These are phyloP conservation scores for Areca catechu DNA, from an alignment of 176 grass and related monocot genomes.

Conservation along the genomic window DNA sequence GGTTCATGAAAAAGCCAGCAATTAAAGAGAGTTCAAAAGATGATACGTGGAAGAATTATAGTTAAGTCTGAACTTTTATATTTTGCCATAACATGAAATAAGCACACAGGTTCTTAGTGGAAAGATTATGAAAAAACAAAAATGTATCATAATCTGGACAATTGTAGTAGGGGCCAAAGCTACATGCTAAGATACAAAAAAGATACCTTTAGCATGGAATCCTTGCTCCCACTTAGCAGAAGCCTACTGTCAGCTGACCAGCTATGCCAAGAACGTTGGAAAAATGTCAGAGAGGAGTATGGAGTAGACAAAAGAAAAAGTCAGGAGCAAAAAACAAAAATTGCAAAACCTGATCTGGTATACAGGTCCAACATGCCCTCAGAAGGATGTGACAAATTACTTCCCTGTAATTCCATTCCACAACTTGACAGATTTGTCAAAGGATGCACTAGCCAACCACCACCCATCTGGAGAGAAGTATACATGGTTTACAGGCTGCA, in stretches of 20 bases:
- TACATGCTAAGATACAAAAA: not conserved
- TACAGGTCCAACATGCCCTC: slow-evolving; percentile 87
- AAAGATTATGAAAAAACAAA: too few species aligned
- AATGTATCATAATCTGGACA: too few species aligned
- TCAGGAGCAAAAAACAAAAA: not conserved
- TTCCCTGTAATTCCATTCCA: slow-evolving; percentile 96
- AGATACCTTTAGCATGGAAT: slow-evolving; percentile 83
- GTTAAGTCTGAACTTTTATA: too few species aligned
- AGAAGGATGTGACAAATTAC: slow-evolving; percentile 65
- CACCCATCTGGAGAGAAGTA: slow-evolving; percentile 98
- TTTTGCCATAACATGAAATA: too few species aligned
- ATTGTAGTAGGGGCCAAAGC: too few species aligned
- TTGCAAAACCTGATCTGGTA: slow-evolving; percentile 76
- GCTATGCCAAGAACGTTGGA: slow-evolving; percentile 18
- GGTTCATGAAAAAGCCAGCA: too few species aligned
- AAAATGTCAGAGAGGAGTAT: not conserved
- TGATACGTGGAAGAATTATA: too few species aligned
- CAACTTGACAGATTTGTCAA: slow-evolving; percentile 94
- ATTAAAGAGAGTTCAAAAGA: too few species aligned
- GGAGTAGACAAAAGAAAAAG: not conserved
- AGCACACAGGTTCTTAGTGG: too few species aligned
- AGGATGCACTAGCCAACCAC: slow-evolving; percentile 95
- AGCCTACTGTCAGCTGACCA: slow-evolving; percentile 98
- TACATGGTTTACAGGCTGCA: slow-evolving; percentile 92
- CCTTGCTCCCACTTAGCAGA: slow-evolving; percentile 95